Percentiles rank a stretch among this genome's conserved stretches.
Conservation (phyloP, 345 rosid species). For the Mangifera indica region DNA sequence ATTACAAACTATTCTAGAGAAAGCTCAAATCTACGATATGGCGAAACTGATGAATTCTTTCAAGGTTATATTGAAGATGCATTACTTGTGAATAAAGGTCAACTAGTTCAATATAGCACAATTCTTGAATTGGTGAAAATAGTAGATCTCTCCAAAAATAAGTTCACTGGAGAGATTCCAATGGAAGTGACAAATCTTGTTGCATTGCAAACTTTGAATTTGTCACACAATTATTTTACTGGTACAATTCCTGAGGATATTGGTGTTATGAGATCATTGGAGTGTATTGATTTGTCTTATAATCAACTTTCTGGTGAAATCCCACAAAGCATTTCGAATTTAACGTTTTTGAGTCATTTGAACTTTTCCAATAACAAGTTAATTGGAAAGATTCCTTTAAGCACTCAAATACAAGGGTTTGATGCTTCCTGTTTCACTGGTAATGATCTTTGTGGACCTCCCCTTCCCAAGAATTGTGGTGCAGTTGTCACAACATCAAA, state of each 20-base stretch:
- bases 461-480: too few relatives aligned
- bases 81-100: constrained; percentile 4
- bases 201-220: neutral
- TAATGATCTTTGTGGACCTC: too few relatives aligned
- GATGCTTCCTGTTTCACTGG: too few relatives aligned
- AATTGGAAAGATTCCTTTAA: neutral
- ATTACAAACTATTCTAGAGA: neutral
- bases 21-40: too few relatives aligned
- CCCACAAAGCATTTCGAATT: too few relatives aligned
- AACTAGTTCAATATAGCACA: neutral
- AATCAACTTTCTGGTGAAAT: neutral
- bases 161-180: constrained; percentile 7
- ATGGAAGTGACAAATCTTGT: neutral
- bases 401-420: too few relatives aligned
- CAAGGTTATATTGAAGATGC: neutral
- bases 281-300: neutral
- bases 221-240: neutral
- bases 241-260: neutral
- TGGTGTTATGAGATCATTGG: neutral
- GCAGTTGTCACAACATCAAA: too few relatives aligned
- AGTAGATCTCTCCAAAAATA: neutral
- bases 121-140: neutral
- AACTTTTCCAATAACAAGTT: neutral
- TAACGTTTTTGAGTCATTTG: neutral
- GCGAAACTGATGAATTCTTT: too few relatives aligned